A percentile compares a stretch with the other conserved stretches of the same genome.
Conservation (phyloP, 257 asterid species). For the Solanum chiquidenum region DNA sequence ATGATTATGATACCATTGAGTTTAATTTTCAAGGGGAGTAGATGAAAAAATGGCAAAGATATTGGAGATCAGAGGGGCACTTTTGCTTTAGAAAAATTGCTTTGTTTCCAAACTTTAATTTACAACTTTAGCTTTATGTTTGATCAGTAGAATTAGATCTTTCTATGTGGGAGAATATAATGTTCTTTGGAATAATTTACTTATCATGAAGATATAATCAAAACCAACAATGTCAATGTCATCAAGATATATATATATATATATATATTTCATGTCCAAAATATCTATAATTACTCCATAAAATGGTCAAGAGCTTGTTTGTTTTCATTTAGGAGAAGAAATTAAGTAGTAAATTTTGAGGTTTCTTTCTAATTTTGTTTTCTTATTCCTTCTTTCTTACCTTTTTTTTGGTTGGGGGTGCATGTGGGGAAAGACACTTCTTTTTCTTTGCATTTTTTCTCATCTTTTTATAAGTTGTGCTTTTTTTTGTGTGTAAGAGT, state of each 20-base stretch:
- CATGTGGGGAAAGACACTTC: neutral
- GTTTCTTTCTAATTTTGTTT: neutral
- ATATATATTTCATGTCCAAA: neutral
- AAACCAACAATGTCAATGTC: neutral
- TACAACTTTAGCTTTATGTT: constrained; percentile 6
- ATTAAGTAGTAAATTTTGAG: neutral
- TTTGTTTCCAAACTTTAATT: neutral
- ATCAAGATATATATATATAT: no score
- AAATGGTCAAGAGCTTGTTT: neutral
- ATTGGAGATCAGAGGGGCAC: neutral
- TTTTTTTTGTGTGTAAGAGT: neutral
- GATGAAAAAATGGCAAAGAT: neutral
- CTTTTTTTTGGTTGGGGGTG: neutral
- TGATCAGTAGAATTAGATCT: neutral
- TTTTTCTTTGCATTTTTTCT: neutral
- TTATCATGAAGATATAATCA: neutral
- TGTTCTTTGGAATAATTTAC: neutral
- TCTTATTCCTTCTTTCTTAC: neutral
- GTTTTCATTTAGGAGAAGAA: neutral
- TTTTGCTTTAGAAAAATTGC: neutral
- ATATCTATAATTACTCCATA: neutral
- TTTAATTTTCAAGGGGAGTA: neutral
- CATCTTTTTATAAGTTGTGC: neutral
- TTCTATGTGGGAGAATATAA: neutral
- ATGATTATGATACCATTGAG: neutral